These are phyloP conservation scores for Leishmania lainsoni DNA, from an alignment of 208 protist species.

Conservation along the genomic window DNA sequence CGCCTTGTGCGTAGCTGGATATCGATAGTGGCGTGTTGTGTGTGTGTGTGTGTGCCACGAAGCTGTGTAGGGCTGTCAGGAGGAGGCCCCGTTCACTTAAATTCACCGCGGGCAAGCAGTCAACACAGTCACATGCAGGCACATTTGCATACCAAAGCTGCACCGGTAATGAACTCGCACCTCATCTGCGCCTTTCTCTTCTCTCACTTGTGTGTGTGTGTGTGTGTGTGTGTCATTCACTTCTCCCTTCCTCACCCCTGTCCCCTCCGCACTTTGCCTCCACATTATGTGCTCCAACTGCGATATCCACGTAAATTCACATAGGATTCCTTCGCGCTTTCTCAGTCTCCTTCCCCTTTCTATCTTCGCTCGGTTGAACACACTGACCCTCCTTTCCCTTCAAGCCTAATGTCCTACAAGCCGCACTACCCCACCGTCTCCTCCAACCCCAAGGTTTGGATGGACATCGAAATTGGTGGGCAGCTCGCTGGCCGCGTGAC, in stretches of 20 bases:
- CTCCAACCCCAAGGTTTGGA: slow-evolving; percentile 76
- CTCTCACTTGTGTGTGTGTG: neutral
- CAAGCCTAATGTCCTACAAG: slow-evolving; percentile 65
- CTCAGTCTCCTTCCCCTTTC: slow-evolving; percentile 17
- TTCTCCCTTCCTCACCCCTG: slow-evolving; percentile 1
- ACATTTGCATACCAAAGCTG: neutral
- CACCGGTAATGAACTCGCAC: neutral
- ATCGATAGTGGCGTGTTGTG: too few relatives aligned
- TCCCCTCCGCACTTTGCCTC: neutral
- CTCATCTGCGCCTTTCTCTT: neutral
- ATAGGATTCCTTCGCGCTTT: slow-evolving; percentile 1
- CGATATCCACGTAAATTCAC: neutral
- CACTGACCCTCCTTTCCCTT: neutral
- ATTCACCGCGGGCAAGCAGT: neutral
- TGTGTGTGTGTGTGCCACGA: neutral
- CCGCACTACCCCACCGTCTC: slow-evolving; percentile 76
- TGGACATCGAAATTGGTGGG: slow-evolving; percentile 53
- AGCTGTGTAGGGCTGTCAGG: neutral
- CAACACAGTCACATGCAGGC: neutral
- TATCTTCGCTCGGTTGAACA: slow-evolving; percentile 3
- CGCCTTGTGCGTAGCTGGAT: neutral
- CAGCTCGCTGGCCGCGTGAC: slow-evolving; percentile 42
- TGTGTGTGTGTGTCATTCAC: neutral
- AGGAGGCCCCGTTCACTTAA: neutral
- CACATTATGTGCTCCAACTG: neutral